Evolutionary conservation across 2,329 filamentous ascomycete species (phyloP), one percentile per base, ranked within the genome.

Genomic region (Pyrenochaeta sp.): DNA sequence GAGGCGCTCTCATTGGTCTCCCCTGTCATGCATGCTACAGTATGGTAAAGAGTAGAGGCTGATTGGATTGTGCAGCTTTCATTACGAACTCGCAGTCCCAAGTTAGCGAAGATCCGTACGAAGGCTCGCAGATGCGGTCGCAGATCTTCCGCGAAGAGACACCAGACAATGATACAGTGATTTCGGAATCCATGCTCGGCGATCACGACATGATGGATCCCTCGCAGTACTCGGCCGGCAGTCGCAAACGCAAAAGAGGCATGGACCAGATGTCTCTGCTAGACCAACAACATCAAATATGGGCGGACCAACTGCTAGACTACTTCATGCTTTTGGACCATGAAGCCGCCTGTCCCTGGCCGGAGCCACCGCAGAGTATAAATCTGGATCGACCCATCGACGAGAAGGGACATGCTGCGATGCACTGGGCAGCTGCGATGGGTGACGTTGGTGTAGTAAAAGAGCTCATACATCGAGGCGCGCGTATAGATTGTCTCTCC

Each of bases 361-460:
- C 93, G 1, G 88, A 92, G 59, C 93, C 94, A 2, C 95, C 95
- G 0, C 82, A 88, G 34, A 90, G 92, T 74, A 96, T 97, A 70
- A 90, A 96, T 72, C 89, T 96, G 5, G 91, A 99, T 77, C 91
- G 92, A 76, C 85, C 90, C n/a, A 97, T 99, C 62, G 95, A 99
- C 75, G 91, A 93, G 43, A 93, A 96, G 69, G 90, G 90, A 9
- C 93, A 98, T 72, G 96, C 93, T 2, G 93, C 94, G 5, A 85
- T 99, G 65, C 95, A 99, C 75, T 99, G 95, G 95, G 95, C 93
- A 19, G 93, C 92, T 52, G 92, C 95, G 25, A 99, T 99, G 94
- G 95, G 95, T 57, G 95, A 98, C 67, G 83, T 97, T 30, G 91
- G 94, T 48, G 91, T 98, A 15, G 92, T 97, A 61, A 92, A 90